Conservation (phyloP, 1,284 basidiomycete genomes). For the Boletellus deceptivus region DNA sequence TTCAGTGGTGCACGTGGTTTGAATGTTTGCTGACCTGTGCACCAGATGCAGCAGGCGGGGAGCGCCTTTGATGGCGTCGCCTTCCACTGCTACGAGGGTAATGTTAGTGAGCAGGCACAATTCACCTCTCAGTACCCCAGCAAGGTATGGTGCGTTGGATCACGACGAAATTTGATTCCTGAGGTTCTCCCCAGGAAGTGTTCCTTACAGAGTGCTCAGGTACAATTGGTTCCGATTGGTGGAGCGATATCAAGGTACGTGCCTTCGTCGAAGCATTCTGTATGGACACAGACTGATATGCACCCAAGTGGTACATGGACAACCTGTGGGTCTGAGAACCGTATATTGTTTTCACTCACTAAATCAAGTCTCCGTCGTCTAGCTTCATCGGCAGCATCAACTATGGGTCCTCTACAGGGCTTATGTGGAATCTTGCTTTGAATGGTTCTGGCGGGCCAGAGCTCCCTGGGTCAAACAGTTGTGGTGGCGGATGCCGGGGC, state of each 20-base stretch:
- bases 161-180: not conserved
- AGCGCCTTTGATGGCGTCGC: slow-evolving; percentile 47
- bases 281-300: slow-evolving; percentile 6
- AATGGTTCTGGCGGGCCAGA: slow-evolving; percentile 61
- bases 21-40: not conserved
- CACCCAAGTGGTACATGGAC: slow-evolving; percentile 66
- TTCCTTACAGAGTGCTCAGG: slow-evolving; percentile 55
- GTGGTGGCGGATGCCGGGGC: slow-evolving; percentile 60
- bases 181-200: slow-evolving; percentile 33
- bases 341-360: not conserved
- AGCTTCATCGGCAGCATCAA: slow-evolving; percentile 45
- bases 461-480: slow-evolving; percentile 63
- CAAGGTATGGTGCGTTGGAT: slow-evolving; percentile 30
- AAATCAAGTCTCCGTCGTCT: not conserved
- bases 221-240: slow-evolving; percentile 66
- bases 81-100: slow-evolving; percentile 52
- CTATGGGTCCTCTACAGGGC: slow-evolving; percentile 47
- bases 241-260: slow-evolving; percentile 70
- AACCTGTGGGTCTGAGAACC: slow-evolving; percentile 50
- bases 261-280: not conserved
- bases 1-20: not conserved
- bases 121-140: slow-evolving; percentile 46
- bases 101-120: slow-evolving; percentile 38
- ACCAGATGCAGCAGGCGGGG: slow-evolving; percentile 47
- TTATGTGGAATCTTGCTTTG: slow-evolving; percentile 76